Base-by-base conservation (phyloP, 164 flowering plant genomes). In the Chimonanthus praecox region DNA sequence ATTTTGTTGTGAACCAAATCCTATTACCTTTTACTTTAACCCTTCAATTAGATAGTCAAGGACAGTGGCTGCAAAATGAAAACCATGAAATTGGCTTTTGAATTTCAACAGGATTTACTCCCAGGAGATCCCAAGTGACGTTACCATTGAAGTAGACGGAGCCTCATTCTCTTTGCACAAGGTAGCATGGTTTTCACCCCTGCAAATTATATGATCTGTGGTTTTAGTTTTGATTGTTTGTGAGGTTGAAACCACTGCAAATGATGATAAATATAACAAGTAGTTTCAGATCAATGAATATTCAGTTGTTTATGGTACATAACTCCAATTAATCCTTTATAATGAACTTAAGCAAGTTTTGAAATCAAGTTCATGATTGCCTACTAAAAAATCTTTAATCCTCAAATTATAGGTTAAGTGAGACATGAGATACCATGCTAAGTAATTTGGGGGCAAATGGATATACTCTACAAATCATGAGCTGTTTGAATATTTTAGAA, bases 91-190 rank as follows among this genome's bases (percentile, higher is more conserved):
- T 70, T 60, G 58, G 48, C 54, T 47, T 48, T 76, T 71, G 77
- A 71, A 75, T 73, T 80, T 81, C 64, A 61, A 68, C 92, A 95
- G 99, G 99, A 93, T 90, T 79, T 89, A 83, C 74, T 90, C 99
- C 51, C 98, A 89, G 83, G 98, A 95, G 78, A 86, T 93, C 73
- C 95, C 97, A 0, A 92, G 91, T 71, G 98, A 95, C 82, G 80
- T 93, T 70, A 88, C 86, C 1, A 84, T 93, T 78, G 78, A 78
- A 68, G 89, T 79, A 21, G 97, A 89, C 71, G 97, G 84, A 77
- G 83, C 82, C 73, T 82, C 92, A 58, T 93, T 95, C 83, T 77
- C 94, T 61, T 80, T 95, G 79, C 98, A 95, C 81, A 92, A 92
- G 97, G 99, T 93, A 74, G 13, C 49, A 46, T 68, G 21, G 65